These are phyloP conservation scores for Cicer cuneatum DNA, from an alignment of 306 rosid genomes.

Conservation along the genomic window DNA sequence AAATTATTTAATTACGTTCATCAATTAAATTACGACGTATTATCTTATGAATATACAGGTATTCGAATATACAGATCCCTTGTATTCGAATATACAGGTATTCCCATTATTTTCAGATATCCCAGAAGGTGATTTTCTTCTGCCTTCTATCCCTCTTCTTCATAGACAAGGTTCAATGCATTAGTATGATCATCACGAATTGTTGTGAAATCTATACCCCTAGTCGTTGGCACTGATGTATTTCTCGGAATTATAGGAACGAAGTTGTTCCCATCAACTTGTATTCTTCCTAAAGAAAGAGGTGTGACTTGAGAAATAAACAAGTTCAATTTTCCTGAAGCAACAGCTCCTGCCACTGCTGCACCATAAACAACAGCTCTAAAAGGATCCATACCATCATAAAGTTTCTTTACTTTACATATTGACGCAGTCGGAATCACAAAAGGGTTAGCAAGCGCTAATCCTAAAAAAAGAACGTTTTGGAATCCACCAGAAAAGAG, in stretches of 20 bases:
- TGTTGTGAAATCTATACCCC: constrained; percentile 69
- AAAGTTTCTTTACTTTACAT: constrained; percentile 58
- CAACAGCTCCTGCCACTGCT: constrained; percentile 84
- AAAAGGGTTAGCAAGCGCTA: no score
- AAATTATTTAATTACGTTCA: no score
- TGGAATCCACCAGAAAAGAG: no score
- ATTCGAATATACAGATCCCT: no score
- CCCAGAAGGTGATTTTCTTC: constrained; percentile 83
- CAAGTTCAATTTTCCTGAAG: constrained; percentile 77
- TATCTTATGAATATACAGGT: no score
- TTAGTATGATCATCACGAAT: constrained; percentile 72
- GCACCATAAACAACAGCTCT: constrained; percentile 89
- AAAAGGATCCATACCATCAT: constrained; percentile 68
- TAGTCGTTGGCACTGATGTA: constrained; percentile 76
- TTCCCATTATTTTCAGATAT: constrained; percentile 72
- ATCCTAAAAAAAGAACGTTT: no score
- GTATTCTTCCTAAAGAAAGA: constrained; percentile 81
- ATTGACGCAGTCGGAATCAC: no score
- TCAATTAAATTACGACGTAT: no score
- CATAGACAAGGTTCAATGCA: constrained; percentile 72
- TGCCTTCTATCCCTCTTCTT: constrained; percentile 65
- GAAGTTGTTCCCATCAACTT: constrained; percentile 64
- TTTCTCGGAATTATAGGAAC: constrained; percentile 66
- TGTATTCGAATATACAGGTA: no score
- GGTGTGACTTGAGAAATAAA: constrained; percentile 80